A percentile compares a stretch with the other conserved stretches of the same genome.
Evolutionary conservation across 2,329 filamentous ascomycete species (phyloP).

Genomic region (Fusarium floridanum): DNA sequence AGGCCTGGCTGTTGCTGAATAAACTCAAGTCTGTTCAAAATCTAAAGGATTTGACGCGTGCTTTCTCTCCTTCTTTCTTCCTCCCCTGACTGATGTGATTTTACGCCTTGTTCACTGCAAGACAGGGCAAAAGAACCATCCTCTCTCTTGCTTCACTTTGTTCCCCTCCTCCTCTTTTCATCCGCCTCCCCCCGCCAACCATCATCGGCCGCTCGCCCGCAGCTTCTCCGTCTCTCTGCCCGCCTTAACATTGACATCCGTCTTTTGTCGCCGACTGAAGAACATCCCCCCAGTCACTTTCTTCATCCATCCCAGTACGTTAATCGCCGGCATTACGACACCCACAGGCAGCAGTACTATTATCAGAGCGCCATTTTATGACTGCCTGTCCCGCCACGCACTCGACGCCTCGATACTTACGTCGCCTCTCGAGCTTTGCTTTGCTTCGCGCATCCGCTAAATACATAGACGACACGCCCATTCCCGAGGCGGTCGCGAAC

Average conservation of each 20-base stretch:
- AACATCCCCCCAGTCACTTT: constrained; percentile 9
- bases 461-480: constrained; percentile 21
- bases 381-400: constrained; percentile 20
- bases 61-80: not conserved
- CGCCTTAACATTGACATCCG: constrained; percentile 9
- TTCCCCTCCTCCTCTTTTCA: constrained; percentile 4
- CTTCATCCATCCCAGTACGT: constrained; percentile 4
- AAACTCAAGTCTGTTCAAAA: constrained; percentile 8
- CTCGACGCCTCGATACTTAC: constrained; percentile 1
- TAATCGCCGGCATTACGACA: constrained; percentile 24
- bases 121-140: not conserved
- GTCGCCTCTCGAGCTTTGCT: not conserved
- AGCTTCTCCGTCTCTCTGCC: constrained; percentile 2
- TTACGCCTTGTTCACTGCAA: not conserved
- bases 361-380: constrained; percentile 18
- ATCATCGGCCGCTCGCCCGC: constrained; percentile 3
- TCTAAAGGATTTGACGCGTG: not conserved
- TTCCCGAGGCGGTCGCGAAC: constrained; percentile 30
- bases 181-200: not conserved
- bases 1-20: constrained; percentile 2
- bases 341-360: constrained; percentile 36
- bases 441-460: constrained; percentile 11
- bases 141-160: not conserved
- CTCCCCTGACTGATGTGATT: not conserved
- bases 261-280: not conserved